Conservation (phyloP, 2,329 filamentous ascomycete species). For the Exutisphaerella laricina region DNA sequence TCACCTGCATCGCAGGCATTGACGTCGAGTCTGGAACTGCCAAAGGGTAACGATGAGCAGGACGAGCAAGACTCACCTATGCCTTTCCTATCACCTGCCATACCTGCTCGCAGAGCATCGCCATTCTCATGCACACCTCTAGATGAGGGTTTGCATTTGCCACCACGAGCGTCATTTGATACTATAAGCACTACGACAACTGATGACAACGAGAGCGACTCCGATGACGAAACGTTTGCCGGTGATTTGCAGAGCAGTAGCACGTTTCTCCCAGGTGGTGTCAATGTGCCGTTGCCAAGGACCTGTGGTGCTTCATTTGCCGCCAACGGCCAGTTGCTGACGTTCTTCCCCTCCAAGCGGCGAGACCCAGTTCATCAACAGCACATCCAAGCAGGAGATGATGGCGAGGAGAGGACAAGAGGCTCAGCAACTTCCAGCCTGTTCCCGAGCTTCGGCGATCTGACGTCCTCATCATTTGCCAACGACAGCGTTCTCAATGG, state of each 20-base stretch:
- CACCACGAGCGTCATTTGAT: slow-evolving; percentile 54
- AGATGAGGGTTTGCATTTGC: slow-evolving; percentile 50
- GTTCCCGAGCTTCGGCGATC: slow-evolving; percentile 30
- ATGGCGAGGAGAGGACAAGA: no score
- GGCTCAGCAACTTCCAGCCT: slow-evolving; percentile 44
- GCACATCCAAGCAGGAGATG: no score
- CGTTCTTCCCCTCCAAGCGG: slow-evolving; percentile 49
- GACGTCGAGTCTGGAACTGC: slow-evolving; percentile 28
- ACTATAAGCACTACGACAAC: slow-evolving; percentile 37
- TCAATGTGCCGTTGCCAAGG: slow-evolving; percentile 59
- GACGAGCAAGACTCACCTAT: slow-evolving; percentile 25
- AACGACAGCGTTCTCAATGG: slow-evolving; percentile 9
- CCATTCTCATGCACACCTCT: slow-evolving; percentile 37
- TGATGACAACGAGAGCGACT: slow-evolving; percentile 28
- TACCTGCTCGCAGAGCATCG: slow-evolving; percentile 24
- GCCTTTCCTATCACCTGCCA: slow-evolving; percentile 30
- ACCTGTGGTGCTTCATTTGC: slow-evolving; percentile 54
- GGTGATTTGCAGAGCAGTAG: slow-evolving; percentile 42
- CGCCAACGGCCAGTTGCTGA: slow-evolving; percentile 52
- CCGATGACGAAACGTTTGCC: slow-evolving; percentile 63
- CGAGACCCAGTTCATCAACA: no score
- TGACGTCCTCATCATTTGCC: slow-evolving; percentile 9
- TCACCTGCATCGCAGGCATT: slow-evolving; percentile 18
- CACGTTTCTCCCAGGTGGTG: slow-evolving; percentile 54
- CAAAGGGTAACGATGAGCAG: slow-evolving; percentile 12